Base-by-base conservation (phyloP, 768 basidiomycete genomes). In the Dioszegia crocea region DNA sequence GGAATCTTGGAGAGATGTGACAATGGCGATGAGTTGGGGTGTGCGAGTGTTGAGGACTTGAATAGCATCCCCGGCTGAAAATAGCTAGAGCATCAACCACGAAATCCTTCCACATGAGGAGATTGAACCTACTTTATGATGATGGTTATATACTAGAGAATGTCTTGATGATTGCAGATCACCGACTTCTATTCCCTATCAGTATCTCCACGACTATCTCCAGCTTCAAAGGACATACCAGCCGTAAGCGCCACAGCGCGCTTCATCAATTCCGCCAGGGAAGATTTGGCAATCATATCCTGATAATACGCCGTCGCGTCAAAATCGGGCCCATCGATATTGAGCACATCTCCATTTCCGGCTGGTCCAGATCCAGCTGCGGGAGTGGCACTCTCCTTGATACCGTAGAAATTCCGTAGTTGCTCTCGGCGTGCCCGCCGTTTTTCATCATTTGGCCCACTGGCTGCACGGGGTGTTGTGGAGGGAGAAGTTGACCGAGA, bases 131-230 rank as follows among this genome's bases (percentile, higher is more conserved):
- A 72, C 75, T 59, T 76, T 74, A 47, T 77, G 70, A 60, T 77
- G 76, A 51, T 77, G 76, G 30, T 77, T 74, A 59, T 77, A 77
- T 2, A 77, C 76, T 10, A 77, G 55, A 38, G 62, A 60, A 61
- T 77, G 69, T 27, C 72, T 39, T 3, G 72, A 74, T 5, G 66
- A 63, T 49, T 74, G 67, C 49, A 77, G 54, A 45, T 73, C 64
- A 30, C 66, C 64, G 36, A 74, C 63, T 40, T 77, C 76, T 75
- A 36, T 27, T 26, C 55, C 11, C 26, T 29, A 5, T 29, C 38
- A 33, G 29, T 19, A 46, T 50, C 44, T 31, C 38, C 19, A n/a
- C 47, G 6, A 17, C 11, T 4, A 30, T 17, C 17, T 17, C 9
- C 6, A 24, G 4, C 31, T 27, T 38, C 30, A 14, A 33, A 12